Evolutionary conservation across 2,329 filamentous ascomycete genomes (phyloP).

Genomic region (Beauveria sp.): DNA sequence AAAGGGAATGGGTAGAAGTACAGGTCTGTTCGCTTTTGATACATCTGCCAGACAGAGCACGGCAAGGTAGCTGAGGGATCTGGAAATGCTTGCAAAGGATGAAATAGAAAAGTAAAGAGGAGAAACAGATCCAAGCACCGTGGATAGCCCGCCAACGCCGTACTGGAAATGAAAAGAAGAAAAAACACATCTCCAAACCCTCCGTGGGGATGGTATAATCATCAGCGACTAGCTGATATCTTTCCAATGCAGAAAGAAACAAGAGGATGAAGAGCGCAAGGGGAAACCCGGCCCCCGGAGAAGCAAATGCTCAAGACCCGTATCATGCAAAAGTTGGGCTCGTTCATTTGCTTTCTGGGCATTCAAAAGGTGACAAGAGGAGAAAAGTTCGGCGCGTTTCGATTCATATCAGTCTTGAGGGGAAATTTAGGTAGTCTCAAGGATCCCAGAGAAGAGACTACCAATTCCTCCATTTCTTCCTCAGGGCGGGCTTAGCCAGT

Average conservation of each 20-base stretch:
- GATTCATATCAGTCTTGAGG: not conserved
- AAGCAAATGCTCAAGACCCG: not conserved
- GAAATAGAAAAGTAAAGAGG: not conserved
- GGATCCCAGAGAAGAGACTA: slow-evolving; percentile 4
- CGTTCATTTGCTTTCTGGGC: too few species aligned
- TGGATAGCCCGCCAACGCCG: not conserved
- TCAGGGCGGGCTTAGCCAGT: slow-evolving; percentile 25
- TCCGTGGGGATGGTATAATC: not conserved
- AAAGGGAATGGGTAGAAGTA: too few species aligned
- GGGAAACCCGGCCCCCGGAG: too few species aligned
- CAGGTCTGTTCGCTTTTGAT: too few species aligned
- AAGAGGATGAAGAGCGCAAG: too few species aligned
- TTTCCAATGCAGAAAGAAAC: too few species aligned
- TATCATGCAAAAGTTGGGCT: not conserved
- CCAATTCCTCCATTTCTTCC: slow-evolving; percentile 24
- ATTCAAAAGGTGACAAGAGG: not conserved
- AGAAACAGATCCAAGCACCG: not conserved
- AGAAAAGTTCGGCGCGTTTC: not conserved
- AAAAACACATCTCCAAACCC: not conserved
- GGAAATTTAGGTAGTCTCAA: not conserved
- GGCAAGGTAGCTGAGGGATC: not conserved
- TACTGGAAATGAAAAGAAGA: not conserved
- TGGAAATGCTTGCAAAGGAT: not conserved
- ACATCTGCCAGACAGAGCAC: not conserved
- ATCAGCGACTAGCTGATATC: not conserved